Evolutionary conservation across 495 filamentous ascomycete genomes (phyloP).

Genomic region (Aspergillus ostianus): DNA sequence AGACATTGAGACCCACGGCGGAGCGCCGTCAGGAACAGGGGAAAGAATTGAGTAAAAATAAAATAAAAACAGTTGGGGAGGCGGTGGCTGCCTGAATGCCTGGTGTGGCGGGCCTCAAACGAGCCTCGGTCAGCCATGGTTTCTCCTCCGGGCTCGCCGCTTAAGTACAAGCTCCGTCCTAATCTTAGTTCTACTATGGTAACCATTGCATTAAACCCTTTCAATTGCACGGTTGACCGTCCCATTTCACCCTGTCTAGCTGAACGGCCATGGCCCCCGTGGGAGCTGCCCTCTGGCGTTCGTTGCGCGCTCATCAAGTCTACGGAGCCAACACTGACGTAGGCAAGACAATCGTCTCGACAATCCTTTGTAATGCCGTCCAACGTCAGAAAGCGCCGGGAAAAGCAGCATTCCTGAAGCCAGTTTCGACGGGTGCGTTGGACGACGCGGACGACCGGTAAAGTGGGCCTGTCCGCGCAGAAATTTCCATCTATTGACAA

Average conservation of each 20-base stretch:
- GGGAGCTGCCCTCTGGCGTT: conserved; percentile 57
- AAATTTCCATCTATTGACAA: conserved; percentile 1
- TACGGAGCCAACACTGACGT: conserved; percentile 81
- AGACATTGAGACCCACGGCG: neutral
- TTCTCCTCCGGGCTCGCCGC: neutral
- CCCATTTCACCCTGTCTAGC: neutral
- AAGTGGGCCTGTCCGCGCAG: conserved; percentile 9
- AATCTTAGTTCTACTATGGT: neutral
- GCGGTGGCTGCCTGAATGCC: conserved; percentile 4
- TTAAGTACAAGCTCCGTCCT: no score
- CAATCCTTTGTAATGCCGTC: conserved; percentile 63
- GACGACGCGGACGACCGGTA: conserved; percentile 68
- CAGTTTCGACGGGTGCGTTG: conserved; percentile 68
- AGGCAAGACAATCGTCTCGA: conserved; percentile 75
- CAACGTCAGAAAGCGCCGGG: conserved; percentile 36
- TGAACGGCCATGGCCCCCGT: conserved; percentile 33
- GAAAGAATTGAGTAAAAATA: conserved; percentile 2
- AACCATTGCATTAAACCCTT: neutral
- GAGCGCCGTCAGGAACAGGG: neutral
- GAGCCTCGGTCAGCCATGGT: neutral
- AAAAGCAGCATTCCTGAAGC: conserved; percentile 65
- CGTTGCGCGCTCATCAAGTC: conserved; percentile 63
- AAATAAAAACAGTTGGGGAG: neutral
- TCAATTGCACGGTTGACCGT: neutral
- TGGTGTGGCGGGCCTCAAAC: neutral